phyloP scores from a whole-genome alignment of 192 early-diverging fungal species.

The Phlyctochytrium planicorne region DNA sequence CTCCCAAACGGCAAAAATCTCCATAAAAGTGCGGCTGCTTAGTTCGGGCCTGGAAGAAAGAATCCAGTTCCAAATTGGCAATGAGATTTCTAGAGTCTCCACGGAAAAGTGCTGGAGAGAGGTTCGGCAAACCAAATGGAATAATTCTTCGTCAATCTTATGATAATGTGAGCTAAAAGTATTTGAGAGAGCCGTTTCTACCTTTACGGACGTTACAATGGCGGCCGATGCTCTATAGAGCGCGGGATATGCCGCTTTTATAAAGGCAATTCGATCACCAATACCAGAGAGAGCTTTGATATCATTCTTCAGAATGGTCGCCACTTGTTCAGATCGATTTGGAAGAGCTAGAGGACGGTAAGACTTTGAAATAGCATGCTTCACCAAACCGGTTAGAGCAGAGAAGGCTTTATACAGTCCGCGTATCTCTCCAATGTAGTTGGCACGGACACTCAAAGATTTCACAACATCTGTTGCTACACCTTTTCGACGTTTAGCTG shows the following conservation, averaged over 20 bases:
- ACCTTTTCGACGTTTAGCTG: conserved; percentile 11
- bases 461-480: conserved; percentile 40
- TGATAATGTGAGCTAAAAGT: neutral
- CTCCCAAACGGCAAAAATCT: conserved; percentile 83
- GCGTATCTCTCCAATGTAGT: conserved; percentile 49
- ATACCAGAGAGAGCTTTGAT: neutral
- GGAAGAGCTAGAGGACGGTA: neutral
- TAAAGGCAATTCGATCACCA: conserved; percentile 38
- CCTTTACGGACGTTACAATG: conserved; percentile 21
- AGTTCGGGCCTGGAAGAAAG: conserved; percentile 72
- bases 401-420: conserved; percentile 32
- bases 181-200: neutral
- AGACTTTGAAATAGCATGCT: no score
- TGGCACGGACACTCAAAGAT: conserved; percentile 35
- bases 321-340: conserved; percentile 48
- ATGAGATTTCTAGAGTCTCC: conserved; percentile 76
- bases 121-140: conserved; percentile 82
- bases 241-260: conserved; percentile 47
- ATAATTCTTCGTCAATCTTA: conserved; percentile 69
- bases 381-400: conserved; percentile 30
- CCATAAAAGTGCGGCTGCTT: conserved; percentile 76
- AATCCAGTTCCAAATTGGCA: conserved; percentile 88
- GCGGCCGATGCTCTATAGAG: conserved; percentile 56
- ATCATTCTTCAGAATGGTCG: conserved; percentile 23
- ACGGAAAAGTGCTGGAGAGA: conserved; percentile 79